phyloP scores from a whole-genome alignment of 225 moss, liverwort and hornwort species.

The Neckera pumila region DNA sequence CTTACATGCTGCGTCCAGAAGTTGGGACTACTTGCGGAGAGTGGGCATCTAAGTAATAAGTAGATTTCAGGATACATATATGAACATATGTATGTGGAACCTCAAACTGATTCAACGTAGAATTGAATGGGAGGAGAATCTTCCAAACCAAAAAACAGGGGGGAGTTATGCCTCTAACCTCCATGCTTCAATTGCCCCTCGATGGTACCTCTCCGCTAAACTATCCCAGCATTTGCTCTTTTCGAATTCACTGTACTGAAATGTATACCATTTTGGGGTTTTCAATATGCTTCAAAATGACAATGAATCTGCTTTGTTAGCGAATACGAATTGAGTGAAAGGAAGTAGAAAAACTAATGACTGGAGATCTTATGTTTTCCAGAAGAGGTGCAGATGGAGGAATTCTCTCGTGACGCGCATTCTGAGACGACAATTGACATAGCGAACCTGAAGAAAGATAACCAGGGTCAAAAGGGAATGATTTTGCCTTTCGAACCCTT shows the following conservation, averaged over 20 bases:
- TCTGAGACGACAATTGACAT: conserved; percentile 33
- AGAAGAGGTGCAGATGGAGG: conserved; percentile 33
- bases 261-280: neutral
- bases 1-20: neutral
- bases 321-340: neutral
- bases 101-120: neutral
- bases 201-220: neutral
- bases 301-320: neutral
- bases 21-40: no score
- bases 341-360: neutral
- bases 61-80: neutral
- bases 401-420: neutral
- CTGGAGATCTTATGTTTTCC: neutral
- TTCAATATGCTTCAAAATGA: neutral
- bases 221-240: neutral
- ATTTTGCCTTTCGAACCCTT: conserved; percentile 78
- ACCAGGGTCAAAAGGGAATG: conserved; percentile 56
- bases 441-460: conserved; percentile 13
- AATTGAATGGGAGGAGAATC: neutral
- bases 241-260: neutral
- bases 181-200: neutral
- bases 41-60: neutral
- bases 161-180: neutral
- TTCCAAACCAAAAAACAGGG: neutral
- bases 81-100: neutral